Conservation (phyloP, 305 asterid genomes). For the Solanum hybrid region DNA sequence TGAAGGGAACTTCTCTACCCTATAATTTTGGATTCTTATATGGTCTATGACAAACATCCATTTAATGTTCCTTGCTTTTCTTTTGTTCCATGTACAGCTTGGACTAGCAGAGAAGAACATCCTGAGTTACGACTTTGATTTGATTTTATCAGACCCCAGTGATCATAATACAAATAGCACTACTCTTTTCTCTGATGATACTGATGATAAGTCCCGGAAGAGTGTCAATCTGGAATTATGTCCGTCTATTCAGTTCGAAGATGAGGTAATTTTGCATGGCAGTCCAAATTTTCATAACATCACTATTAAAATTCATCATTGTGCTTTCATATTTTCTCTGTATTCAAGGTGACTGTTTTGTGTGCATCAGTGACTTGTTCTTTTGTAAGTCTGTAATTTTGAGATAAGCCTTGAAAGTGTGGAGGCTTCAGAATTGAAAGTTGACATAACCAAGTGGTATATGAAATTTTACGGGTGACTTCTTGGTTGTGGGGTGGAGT, state of each 20-base stretch:
- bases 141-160: conserved; percentile 78
- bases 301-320: neutral
- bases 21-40: neutral
- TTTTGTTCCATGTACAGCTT: conserved; percentile 47
- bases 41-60: neutral
- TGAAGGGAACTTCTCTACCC: neutral
- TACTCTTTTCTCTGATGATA: conserved; percentile 89
- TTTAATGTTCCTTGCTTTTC: conserved; percentile 7
- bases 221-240: conserved; percentile 51
- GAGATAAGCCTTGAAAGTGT: neutral
- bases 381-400: neutral
- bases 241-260: conserved; percentile 48
- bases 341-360: neutral
- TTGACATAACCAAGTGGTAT: neutral
- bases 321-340: neutral
- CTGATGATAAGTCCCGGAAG: conserved; percentile 66
- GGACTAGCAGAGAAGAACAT: conserved; percentile 96
- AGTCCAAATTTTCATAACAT: neutral
- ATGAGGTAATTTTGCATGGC: conserved; percentile 39
- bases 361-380: neutral
- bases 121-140: conserved; percentile 70
- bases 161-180: conserved; percentile 95
- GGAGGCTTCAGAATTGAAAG: neutral
- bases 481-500: neutral
- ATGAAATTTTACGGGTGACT: neutral